Evolutionary conservation across 2,329 filamentous ascomycete genomes (phyloP).

Genomic region (Biscogniauxia sp.): DNA sequence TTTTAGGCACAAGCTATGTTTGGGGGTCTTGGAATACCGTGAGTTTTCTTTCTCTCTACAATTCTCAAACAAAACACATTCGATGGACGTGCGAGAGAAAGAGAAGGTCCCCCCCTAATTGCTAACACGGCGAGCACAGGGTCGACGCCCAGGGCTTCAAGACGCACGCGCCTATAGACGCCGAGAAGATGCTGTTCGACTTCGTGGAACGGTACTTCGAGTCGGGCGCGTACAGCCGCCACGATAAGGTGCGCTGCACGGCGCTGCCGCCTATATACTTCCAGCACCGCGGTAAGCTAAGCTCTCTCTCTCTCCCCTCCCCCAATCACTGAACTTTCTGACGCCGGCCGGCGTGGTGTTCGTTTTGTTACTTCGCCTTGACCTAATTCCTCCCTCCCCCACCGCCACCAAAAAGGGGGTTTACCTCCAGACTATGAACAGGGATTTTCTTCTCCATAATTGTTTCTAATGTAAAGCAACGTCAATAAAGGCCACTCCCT

Average conservation of each 20-base stretch:
- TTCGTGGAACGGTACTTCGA: constrained; percentile 75
- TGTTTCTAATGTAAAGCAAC: no score
- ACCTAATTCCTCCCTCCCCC: no score
- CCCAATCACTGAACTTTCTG: neutral
- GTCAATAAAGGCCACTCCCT: constrained; percentile 69
- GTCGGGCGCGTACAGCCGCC: constrained; percentile 45
- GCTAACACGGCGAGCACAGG: constrained; percentile 32
- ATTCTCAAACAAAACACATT: neutral
- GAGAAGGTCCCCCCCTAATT: no score
- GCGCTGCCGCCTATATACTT: constrained; percentile 81
- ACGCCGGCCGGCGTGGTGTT: no score
- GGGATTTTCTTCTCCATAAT: no score
- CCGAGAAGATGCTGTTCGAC: constrained; percentile 58
- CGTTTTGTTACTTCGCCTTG: no score
- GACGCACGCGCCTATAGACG: constrained; percentile 43
- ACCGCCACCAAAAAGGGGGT: no score
- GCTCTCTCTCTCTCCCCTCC: no score
- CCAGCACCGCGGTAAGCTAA: constrained; percentile 67
- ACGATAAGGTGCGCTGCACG: constrained; percentile 67
- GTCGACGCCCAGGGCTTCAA: constrained; percentile 64
- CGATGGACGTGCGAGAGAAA: neutral
- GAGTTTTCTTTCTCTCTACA: constrained; percentile 29
- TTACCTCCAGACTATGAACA: no score
- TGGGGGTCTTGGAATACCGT: constrained; percentile 64
- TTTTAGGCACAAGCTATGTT: constrained; percentile 75